A percentile compares a stretch with the other conserved stretches of the same genome.
Evolutionary conservation across 495 filamentous ascomycete genomes (phyloP).

Genomic region (Paragyromitra xinjiangensis): DNA sequence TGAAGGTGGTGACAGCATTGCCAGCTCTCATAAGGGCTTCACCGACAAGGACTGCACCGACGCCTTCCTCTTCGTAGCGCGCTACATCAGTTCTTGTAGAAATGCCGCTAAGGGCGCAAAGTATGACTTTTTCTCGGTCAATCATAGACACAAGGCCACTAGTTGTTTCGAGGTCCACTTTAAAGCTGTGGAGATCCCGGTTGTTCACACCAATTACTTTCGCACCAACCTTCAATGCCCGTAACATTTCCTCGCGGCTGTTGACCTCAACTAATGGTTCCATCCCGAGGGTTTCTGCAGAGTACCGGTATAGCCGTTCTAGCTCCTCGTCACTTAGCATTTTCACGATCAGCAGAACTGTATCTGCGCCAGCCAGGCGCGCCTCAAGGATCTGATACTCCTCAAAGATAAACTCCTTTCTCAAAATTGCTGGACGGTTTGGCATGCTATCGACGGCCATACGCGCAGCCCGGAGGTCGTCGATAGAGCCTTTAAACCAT

Average conservation of each 20-base stretch:
- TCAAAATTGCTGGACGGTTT: constrained; percentile 87
- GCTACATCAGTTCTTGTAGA: constrained; percentile 88
- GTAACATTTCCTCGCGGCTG: constrained; percentile 88
- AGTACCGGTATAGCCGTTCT: constrained; percentile 83
- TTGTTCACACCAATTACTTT: constrained; percentile 98
- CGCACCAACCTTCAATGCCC: constrained; percentile 84
- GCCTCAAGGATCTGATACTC: constrained; percentile 99
- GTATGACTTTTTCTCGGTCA: constrained; percentile 77
- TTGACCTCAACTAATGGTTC: constrained; percentile 98
- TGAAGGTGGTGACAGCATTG: constrained; percentile 77
- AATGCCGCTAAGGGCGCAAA: constrained; percentile 95
- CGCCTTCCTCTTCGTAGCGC: constrained; percentile 84
- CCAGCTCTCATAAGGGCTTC: constrained; percentile 93
- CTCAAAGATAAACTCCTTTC: constrained; percentile 98
- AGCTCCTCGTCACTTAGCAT: constrained; percentile 86
- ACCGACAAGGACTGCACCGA: constrained; percentile 92
- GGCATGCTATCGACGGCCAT: constrained; percentile 87
- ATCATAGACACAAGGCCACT: constrained; percentile 88
- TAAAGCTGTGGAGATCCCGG: constrained; percentile 91
- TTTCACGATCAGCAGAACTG: constrained; percentile 95
- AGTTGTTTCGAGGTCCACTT: constrained; percentile 94
- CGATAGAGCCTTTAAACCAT: constrained; percentile 98
- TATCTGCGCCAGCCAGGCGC: constrained; percentile 91
- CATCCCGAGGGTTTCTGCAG: constrained; percentile 83
- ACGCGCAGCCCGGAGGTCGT: constrained; percentile 88